Percentiles rank a stretch among this genome's conserved stretches.
These are phyloP conservation scores for Hyphopichia buzzinii DNA, from an alignment of 1,139 yeast genomes.

Conservation along the genomic window DNA sequence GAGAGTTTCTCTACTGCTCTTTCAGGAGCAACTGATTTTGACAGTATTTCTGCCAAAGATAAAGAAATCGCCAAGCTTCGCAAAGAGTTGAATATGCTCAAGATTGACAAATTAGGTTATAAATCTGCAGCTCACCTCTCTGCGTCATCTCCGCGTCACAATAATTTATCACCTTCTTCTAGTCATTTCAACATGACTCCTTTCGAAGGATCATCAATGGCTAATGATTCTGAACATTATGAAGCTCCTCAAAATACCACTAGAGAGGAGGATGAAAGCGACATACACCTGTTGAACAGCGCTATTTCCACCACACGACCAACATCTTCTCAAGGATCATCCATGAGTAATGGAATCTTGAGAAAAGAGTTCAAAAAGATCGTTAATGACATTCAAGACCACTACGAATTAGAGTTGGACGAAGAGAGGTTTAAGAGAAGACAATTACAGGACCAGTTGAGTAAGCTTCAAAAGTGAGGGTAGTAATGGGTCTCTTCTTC, in stretches of 20 bases:
- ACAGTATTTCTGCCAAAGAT: slow-evolving; percentile 34
- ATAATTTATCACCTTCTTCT: slow-evolving; percentile 10
- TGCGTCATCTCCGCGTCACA: slow-evolving; percentile 4
- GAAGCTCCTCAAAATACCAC: background rate
- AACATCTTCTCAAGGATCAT: slow-evolving; percentile 10
- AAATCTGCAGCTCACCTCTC: slow-evolving; percentile 3
- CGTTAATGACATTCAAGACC: slow-evolving; percentile 60
- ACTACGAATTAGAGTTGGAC: slow-evolving; percentile 56
- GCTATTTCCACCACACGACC: slow-evolving; percentile 16
- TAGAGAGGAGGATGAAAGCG: slow-evolving; percentile 14
- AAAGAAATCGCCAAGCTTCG: slow-evolving; percentile 46
- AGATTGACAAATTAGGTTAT: slow-evolving; percentile 47
- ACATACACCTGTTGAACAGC: slow-evolving; percentile 6
- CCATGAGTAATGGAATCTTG: slow-evolving; percentile 46
- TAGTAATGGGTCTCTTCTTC: background rate
- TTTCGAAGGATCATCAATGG: background rate
- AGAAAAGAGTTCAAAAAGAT: slow-evolving; percentile 71
- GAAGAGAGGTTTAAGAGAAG: slow-evolving; percentile 56
- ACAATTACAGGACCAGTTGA: slow-evolving; percentile 41
- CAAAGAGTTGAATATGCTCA: slow-evolving; percentile 46
- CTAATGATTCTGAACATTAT: slow-evolving; percentile 2
- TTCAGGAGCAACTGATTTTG: slow-evolving; percentile 4
- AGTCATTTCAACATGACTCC: slow-evolving; percentile 3
- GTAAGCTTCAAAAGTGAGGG: slow-evolving; percentile 5
- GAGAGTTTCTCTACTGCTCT: slow-evolving; percentile 1